Base-by-base conservation (phyloP, 768 basidiomycete genomes). In the Podaxis rugospora region DNA sequence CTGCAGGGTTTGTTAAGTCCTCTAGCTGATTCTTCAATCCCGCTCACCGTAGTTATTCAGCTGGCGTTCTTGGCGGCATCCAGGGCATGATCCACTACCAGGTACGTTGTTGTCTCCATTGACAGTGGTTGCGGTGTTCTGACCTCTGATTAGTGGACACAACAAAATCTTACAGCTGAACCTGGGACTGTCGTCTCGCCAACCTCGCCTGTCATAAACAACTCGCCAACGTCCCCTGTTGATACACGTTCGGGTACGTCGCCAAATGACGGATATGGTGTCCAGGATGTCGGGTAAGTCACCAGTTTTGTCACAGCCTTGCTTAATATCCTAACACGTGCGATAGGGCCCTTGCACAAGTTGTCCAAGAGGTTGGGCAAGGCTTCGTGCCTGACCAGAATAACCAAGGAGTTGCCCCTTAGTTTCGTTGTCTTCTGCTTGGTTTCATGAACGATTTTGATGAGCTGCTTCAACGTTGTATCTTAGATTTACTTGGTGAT, bases 191-290 rank as follows among this genome's bases (percentile, higher is more conserved):
- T 76, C 1, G 75, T 87, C 52, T 70, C 73, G 27, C 67, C 76
- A 0, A 64, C 66, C 51, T 70, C 72, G 27, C 67, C 76, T 0
- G 63, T 65, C 27, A 64, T 66, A 16, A 71, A 68, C 47, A 72
- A 74, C 5, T 81, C 76, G 0, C 65, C 70, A 5, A 64, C 68
- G 25, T 71, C 72, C 36, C 62, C 70, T 5, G 71, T 60, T 27
- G 66, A 66, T 14, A 70, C 71, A 44, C 70, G 71, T 18, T 80
- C 80, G 4, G 84, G 83, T 5, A 55, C 75, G n/a, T 84, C 85
- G 2, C 87, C 87, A 27, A 84, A 86, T 59, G 87, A 89, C 71
- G 87, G 87, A 68, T 88, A 88, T 66, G 75, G 76, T 39, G 74
- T 66, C 56, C 72, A 75, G 39, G 78, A 76, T 13, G 55, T 66